Conservation (phyloP, 2,329 filamentous ascomycete species). For the Aspergillus fructus region DNA sequence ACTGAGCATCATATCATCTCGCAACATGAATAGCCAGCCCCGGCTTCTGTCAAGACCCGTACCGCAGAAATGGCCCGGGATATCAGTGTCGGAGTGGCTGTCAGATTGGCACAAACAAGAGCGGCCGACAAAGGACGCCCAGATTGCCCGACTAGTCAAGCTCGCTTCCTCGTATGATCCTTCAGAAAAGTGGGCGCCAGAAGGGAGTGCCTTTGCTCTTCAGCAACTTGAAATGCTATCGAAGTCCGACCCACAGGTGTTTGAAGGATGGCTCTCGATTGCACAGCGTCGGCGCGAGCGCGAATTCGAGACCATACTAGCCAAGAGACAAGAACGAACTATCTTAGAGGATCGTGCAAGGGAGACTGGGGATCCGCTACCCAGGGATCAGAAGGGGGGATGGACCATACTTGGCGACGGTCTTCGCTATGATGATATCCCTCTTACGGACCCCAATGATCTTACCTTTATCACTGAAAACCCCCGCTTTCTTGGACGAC, state of each 20-base stretch:
- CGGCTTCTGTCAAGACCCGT: background rate
- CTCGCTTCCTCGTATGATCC: background rate
- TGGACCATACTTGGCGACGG: background rate
- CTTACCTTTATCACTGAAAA: background rate
- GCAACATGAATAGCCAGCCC: background rate
- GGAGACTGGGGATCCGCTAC: background rate
- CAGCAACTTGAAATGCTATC: background rate
- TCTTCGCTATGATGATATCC: constrained; percentile 2
- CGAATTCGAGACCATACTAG: background rate
- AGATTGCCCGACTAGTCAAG: background rate
- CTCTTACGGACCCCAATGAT: background rate
- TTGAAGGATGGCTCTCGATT: background rate
- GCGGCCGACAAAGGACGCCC: background rate
- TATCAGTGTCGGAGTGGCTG: background rate
- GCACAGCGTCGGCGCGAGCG: background rate
- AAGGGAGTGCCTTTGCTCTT: background rate
- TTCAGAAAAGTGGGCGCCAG: background rate
- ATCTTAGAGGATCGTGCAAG: background rate
- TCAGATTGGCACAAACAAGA: background rate
- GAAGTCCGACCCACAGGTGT: background rate
- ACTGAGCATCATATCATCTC: background rate
- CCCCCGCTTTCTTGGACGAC: background rate
- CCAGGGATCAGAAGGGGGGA: background rate
- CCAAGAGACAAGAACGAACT: background rate
- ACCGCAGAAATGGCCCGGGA: background rate